Evolutionary conservation across 148 eudicot species (phyloP).

Genomic region (Polygonum aviculare): DNA sequence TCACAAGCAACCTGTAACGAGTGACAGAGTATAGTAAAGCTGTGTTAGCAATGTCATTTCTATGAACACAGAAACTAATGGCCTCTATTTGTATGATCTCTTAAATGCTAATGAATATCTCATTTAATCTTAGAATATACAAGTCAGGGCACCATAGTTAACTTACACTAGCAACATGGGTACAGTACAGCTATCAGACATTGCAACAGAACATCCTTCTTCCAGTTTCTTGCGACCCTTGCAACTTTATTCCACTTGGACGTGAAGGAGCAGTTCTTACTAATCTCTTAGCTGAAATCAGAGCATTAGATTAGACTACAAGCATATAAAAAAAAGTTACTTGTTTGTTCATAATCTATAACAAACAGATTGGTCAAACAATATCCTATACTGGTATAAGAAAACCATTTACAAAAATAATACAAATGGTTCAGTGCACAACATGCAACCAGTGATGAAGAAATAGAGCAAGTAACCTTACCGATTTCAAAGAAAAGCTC

Average conservation of each 20-base stretch:
- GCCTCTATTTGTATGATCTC: background rate
- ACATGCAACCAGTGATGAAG: background rate
- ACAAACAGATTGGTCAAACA: background rate
- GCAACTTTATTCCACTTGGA: constrained; percentile 44
- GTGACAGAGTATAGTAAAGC: background rate
- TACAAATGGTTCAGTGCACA: background rate
- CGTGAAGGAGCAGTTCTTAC: constrained; percentile 34
- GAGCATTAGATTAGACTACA: background rate
- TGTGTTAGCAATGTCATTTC: background rate
- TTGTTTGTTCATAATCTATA: background rate
- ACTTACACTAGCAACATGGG: background rate
- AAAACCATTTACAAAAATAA: background rate
- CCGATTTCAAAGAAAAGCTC: constrained; percentile 91
- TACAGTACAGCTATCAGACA: constrained; percentile 21
- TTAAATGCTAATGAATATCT: background rate
- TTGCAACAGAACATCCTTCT: constrained; percentile 44
- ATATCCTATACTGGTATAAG: background rate
- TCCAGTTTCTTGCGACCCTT: constrained; percentile 29
- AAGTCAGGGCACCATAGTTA: background rate
- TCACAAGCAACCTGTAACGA: background rate
- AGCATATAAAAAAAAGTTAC: background rate
- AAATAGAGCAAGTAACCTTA: constrained; percentile 8
- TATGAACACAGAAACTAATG: background rate
- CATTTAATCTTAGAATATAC: background rate
- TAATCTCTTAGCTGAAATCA: constrained; percentile 43